phyloP scores from a whole-genome alignment of 208 protist species.

The Crithidia fasciculata region DNA sequence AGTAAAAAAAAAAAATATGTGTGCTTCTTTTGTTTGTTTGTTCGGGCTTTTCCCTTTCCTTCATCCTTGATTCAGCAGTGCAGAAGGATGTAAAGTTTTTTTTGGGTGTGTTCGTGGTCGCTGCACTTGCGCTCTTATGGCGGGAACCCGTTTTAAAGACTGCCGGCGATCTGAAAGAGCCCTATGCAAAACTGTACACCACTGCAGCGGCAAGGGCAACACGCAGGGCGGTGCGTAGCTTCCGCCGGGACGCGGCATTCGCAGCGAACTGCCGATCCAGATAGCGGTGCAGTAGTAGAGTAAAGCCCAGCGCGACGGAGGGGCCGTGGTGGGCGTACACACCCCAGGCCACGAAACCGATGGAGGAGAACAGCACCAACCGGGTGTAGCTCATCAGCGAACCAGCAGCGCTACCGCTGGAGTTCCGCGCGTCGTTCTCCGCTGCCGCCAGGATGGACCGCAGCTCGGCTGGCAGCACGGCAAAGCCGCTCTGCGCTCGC shows the following conservation, averaged over 20 bases:
- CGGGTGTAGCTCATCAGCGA: constrained; percentile 14
- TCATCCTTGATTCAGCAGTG: too few species aligned
- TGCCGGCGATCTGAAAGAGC: too few species aligned
- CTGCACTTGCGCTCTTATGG: too few species aligned
- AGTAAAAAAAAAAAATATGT: too few species aligned
- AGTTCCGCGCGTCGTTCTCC: constrained; percentile 13
- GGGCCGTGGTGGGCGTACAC: constrained; percentile 30
- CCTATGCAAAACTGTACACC: constrained; percentile 36
- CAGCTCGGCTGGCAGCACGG: constrained; percentile 15
- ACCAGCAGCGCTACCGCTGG: not conserved
- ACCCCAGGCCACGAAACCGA: constrained; percentile 31
- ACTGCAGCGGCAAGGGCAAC: constrained; percentile 35
- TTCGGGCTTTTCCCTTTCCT: too few species aligned
- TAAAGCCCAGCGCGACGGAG: constrained; percentile 40
- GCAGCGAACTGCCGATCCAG: constrained; percentile 38
- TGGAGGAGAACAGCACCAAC: constrained; percentile 3
- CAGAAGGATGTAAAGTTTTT: too few species aligned
- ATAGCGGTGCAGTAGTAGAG: constrained; percentile 52
- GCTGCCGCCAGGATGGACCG: constrained; percentile 16
- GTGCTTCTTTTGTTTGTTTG: too few species aligned
- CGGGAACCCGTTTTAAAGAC: too few species aligned
- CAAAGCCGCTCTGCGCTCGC: constrained; percentile 6
- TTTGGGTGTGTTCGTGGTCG: too few species aligned
- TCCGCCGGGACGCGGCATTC: constrained; percentile 39
- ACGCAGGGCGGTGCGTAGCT: constrained; percentile 40